These are phyloP conservation scores for Phascolomyces articulosus DNA, from an alignment of 371 early-diverging fungal species.

Conservation along the genomic window DNA sequence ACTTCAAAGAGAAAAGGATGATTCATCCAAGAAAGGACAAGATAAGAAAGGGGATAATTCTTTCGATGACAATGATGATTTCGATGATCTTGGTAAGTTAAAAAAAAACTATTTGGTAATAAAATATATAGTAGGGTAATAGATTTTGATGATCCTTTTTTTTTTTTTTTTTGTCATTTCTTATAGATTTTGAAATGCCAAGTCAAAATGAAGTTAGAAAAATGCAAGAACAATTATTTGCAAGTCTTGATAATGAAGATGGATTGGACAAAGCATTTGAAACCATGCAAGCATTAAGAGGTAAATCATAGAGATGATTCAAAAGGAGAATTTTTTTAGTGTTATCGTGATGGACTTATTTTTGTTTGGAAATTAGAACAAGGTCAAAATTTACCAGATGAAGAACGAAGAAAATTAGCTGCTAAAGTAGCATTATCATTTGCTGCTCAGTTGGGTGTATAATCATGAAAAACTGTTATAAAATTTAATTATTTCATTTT, in stretches of 20 bases:
- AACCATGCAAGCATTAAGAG: slow-evolving; percentile 57
- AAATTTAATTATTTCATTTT: no score
- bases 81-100: slow-evolving; percentile 34
- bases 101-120: neutral
- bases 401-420: slow-evolving; percentile 65
- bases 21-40: neutral
- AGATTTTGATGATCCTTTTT: neutral
- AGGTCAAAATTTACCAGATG: slow-evolving; percentile 57
- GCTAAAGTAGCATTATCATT: slow-evolving; percentile 72
- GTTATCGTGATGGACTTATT: neutral
- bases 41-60: neutral
- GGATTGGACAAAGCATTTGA: slow-evolving; percentile 64
- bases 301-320: slow-evolving; percentile 30
- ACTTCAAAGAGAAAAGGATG: slow-evolving; percentile 5
- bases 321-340: no score
- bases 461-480: neutral
- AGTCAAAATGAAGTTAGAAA: slow-evolving; percentile 46
- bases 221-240: slow-evolving; percentile 63
- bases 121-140: slow-evolving; percentile 25
- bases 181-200: slow-evolving; percentile 32
- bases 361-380: no score
- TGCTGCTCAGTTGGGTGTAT: slow-evolving; percentile 49
- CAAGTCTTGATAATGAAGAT: slow-evolving; percentile 66
- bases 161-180: neutral
- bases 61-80: slow-evolving; percentile 21